Conservation (phyloP, 495 filamentous ascomycete genomes). For the Ramalina intermedia region DNA sequence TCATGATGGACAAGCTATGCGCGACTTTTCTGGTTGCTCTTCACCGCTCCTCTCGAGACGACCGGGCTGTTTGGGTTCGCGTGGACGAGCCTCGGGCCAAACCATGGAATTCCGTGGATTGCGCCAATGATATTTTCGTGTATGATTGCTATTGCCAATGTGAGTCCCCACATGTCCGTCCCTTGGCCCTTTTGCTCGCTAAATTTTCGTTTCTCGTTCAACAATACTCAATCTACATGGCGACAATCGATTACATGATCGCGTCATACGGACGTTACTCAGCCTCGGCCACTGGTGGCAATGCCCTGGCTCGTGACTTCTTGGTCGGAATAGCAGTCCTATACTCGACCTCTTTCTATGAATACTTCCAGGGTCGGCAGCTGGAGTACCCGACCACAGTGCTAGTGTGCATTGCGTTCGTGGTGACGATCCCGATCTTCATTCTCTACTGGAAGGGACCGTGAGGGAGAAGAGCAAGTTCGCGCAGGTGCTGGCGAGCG, state of each 20-base stretch:
- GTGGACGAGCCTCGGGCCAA: slow-evolving; percentile 46
- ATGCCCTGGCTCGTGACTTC: slow-evolving; percentile 38
- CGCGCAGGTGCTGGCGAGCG: slow-evolving; percentile 18
- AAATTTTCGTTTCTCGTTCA: too few species aligned
- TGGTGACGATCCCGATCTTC: slow-evolving; percentile 33
- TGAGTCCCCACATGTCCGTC: background rate
- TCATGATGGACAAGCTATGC: slow-evolving; percentile 53
- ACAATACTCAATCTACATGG: slow-evolving; percentile 64
- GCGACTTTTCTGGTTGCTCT: slow-evolving; percentile 33
- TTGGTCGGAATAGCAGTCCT: slow-evolving; percentile 32
- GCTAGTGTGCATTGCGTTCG: slow-evolving; percentile 26
- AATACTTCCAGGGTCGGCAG: slow-evolving; percentile 4
- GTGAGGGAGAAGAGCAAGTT: slow-evolving; percentile 31
- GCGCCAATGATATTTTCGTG: slow-evolving; percentile 42
- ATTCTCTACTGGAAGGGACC: slow-evolving; percentile 37
- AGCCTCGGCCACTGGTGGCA: slow-evolving; percentile 64
- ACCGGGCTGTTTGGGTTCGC: slow-evolving; percentile 59
- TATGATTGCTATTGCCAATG: slow-evolving; percentile 45
- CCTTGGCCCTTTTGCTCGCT: background rate
- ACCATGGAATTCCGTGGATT: slow-evolving; percentile 44
- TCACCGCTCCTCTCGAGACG: slow-evolving; percentile 46
- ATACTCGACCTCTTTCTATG: slow-evolving; percentile 33
- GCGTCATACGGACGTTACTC: slow-evolving; percentile 64
- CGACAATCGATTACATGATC: slow-evolving; percentile 79
- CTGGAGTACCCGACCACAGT: slow-evolving; percentile 31